Base-by-base conservation (phyloP, 2,329 filamentous ascomycete genomes). In the Elsinoe batatas region DNA sequence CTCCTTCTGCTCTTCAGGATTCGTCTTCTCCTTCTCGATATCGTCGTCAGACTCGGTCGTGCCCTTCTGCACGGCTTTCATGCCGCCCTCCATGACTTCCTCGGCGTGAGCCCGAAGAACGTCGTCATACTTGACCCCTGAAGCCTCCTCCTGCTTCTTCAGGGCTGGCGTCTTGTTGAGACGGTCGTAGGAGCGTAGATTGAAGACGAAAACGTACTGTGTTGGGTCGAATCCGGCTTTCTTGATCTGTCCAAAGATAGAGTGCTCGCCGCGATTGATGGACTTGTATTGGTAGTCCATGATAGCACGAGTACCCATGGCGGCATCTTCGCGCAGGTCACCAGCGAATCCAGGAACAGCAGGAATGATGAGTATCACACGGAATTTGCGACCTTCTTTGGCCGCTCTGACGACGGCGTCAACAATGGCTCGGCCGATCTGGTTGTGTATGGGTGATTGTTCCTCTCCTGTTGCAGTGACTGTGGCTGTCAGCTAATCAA, bases 281-380 rank as follows among this genome's bases (percentile, higher is more conserved):
- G 89, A 95, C 71, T 94, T 95, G 76, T 93, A 98, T 68, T 97
- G 93, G 66, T 95, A 97, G 68, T 97, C 91, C 89, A 98, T 97
- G 64, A 97, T 98, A 10, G 91, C 91, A 49, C 89, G 74, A 17
- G 91, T 97, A 8, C 91, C 91, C 1, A 82, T 81, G 0, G 91
- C 91, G 17, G 87, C 89, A 63, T 88, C 83, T 11, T 90, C 83
- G 56, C 91, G 78, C 30, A 98, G 76, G 66, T 97, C 91, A 44
- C 91, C 91, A 0, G 91, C 91, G 64, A 98, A 98, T 0, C 91
- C 93, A 6, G 93, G 91, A 57, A 98, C 85, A 0, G 89, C 85
- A 1, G 93, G 93, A 53, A 97, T 94, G 20, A 97, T 63, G 56
- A 95, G 80, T 59, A 98, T 95, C 61, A 98, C 82, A 20, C 87